phyloP scores from a whole-genome alignment of 2,329 filamentous ascomycete species.

The Alternaria solani region DNA sequence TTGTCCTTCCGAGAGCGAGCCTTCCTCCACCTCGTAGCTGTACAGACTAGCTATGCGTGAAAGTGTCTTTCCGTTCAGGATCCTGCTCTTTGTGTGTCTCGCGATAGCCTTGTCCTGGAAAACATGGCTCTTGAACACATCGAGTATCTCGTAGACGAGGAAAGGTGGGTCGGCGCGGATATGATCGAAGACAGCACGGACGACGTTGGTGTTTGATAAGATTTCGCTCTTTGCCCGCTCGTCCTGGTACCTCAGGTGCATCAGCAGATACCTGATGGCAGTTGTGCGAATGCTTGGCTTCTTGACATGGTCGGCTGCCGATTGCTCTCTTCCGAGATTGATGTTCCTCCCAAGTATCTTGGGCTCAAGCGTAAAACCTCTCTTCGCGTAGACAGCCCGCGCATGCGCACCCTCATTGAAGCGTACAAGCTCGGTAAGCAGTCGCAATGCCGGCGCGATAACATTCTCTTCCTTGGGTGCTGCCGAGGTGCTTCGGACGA shows the following conservation, averaged over 20 bases:
- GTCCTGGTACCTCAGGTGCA: slow-evolving; percentile 79
- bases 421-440: slow-evolving; percentile 83
- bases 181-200: slow-evolving; percentile 75
- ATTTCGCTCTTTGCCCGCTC: slow-evolving; percentile 82
- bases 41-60: slow-evolving; percentile 64
- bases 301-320: slow-evolving; percentile 67
- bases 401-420: slow-evolving; percentile 87
- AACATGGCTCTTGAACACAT: slow-evolving; percentile 73
- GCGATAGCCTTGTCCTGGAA: slow-evolving; percentile 78
- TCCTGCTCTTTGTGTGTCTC: slow-evolving; percentile 75
- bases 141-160: slow-evolving; percentile 77
- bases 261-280: slow-evolving; percentile 80
- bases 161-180: slow-evolving; percentile 80
- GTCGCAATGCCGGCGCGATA: slow-evolving; percentile 84
- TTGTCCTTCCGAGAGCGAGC: slow-evolving; percentile 56
- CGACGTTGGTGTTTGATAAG: slow-evolving; percentile 74
- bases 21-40: slow-evolving; percentile 52
- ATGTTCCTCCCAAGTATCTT: slow-evolving; percentile 83
- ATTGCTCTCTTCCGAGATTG: slow-evolving; percentile 66
- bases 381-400: slow-evolving; percentile 76
- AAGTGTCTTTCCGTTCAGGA: slow-evolving; percentile 78
- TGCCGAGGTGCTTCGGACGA: slow-evolving; percentile 79
- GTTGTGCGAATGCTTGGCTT: slow-evolving; percentile 84
- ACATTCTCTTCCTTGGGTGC: slow-evolving; percentile 86
- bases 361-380: slow-evolving; percentile 74